A percentile compares a stretch with the other conserved stretches of the same genome.
Conservation (phyloP, 768 basidiomycete genomes). For the Leccinum aurantiacum region DNA sequence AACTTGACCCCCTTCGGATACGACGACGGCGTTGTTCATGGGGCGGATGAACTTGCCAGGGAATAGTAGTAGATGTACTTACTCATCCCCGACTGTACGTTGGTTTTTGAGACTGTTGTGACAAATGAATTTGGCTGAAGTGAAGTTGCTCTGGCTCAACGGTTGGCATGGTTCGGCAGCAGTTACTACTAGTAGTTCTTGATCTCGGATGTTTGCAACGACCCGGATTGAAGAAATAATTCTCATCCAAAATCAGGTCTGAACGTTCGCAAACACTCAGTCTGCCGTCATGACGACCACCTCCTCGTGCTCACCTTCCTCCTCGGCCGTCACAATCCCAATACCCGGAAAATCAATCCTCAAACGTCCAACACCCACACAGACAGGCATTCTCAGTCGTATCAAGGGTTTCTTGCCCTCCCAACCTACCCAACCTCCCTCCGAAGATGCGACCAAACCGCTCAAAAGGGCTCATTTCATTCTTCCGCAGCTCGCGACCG, state of each 20-base stretch:
- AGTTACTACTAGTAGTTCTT: no score
- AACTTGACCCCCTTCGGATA: neutral
- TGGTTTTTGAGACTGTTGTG: no score
- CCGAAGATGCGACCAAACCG: conserved; percentile 54
- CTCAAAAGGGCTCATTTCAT: conserved; percentile 92
- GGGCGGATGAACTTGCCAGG: no score
- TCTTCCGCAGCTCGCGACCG: conserved; percentile 77
- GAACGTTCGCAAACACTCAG: neutral
- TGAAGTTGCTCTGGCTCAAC: no score
- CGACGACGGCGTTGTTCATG: no score
- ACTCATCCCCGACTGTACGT: no score
- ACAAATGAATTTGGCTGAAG: no score
- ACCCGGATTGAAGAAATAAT: neutral
- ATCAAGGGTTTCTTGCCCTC: conserved; percentile 71
- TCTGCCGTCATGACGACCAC: conserved; percentile 21
- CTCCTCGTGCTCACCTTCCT: conserved; percentile 64
- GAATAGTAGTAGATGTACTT: no score
- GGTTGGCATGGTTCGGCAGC: no score
- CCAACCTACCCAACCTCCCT: conserved; percentile 34
- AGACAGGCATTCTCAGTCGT: conserved; percentile 69
- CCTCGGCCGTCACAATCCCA: conserved; percentile 78
- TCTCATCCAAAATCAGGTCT: neutral
- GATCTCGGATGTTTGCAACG: no score
- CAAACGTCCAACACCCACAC: conserved; percentile 69
- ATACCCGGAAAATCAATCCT: conserved; percentile 81